Conservation (phyloP, 257 asterid species). For the Lantana camara region DNA sequence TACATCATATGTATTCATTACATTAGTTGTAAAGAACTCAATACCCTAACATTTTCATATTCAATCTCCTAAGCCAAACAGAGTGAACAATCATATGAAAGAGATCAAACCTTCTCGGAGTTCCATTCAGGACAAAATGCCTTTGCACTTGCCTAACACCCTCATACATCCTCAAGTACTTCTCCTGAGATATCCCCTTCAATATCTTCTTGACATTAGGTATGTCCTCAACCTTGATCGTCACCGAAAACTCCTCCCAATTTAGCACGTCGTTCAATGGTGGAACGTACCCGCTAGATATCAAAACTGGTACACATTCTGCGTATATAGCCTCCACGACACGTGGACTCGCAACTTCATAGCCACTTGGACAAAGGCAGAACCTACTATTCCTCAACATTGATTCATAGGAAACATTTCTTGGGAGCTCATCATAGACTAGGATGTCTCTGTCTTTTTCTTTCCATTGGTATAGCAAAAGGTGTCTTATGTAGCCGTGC, state of each 20-base stretch:
- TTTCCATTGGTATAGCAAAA: constrained; percentile 48
- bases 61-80: constrained; percentile 53
- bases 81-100: constrained; percentile 56
- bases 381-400: constrained; percentile 40
- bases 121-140: constrained; percentile 46
- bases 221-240: constrained; percentile 29
- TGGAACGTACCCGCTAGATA: constrained; percentile 33
- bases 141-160: constrained; percentile 41
- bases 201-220: constrained; percentile 35
- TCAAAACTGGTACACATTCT: constrained; percentile 44
- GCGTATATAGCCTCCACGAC: constrained; percentile 46
- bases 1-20: too few relatives aligned
- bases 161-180: constrained; percentile 30
- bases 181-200: constrained; percentile 24
- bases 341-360: constrained; percentile 54
- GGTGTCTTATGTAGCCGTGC: constrained; percentile 50
- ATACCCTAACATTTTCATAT: constrained; percentile 3
- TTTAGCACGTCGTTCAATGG: constrained; percentile 48
- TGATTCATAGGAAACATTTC: constrained; percentile 22
- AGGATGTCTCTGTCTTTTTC: constrained; percentile 36
- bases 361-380: constrained; percentile 53
- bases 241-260: constrained; percentile 41
- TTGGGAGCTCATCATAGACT: constrained; percentile 33
- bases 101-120: constrained; percentile 45
- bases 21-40: neutral